Base-by-base conservation (phyloP, 2,329 filamentous ascomycete genomes). In the Aspergillus awamori region DNA sequence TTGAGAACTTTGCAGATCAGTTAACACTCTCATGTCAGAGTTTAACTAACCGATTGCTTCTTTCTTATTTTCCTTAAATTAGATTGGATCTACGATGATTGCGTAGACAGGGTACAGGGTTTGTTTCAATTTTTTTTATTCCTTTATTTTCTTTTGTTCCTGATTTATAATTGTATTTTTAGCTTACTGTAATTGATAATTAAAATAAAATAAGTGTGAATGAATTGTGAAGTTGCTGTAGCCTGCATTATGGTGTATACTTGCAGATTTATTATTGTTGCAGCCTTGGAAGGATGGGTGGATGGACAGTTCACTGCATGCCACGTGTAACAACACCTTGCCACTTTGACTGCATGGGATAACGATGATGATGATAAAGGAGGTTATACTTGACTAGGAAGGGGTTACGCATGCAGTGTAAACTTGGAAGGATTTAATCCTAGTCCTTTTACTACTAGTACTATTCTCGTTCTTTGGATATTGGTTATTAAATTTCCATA, bases 281-380 rank as follows among this genome's bases (percentile, higher is more conserved):
- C 20, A 45, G 17, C 17, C 41, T 22, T 11, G 41, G 41, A 45
- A 45, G 28, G 28, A 22, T 22, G n/a, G 41, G 24, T 11, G 26
- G 24, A 15, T 39, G n/a, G 22, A 58, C 20, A 47, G 20, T 57
- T 28, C 36, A 30, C 20, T 61, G 55, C 55, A 58, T 53, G 59
- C 49, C 52, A 59, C 52, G 58, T 55, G 58, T 59, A 59, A 52
- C 33, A 36, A 15, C 33, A 36, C 33, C 56, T 33, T 30, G 33
- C 43, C 26, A 39, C 20, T 28, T 2, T 22, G 8, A 6, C 22
- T 24, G 45, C 22, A 13, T 24, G 22, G 45, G 22, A 49, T 24
- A 24, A 8, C 22, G 24, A 28, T 28, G 41, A 24, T 22, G 41
- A 45, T 20, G 20, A 43, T n/a, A 8, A 30, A 7, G 28, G 33